A percentile compares a stretch with the other conserved stretches of the same genome.
Evolutionary conservation across 495 filamentous ascomycete genomes (phyloP).

Genomic region (Lasiosphaeria ovina): DNA sequence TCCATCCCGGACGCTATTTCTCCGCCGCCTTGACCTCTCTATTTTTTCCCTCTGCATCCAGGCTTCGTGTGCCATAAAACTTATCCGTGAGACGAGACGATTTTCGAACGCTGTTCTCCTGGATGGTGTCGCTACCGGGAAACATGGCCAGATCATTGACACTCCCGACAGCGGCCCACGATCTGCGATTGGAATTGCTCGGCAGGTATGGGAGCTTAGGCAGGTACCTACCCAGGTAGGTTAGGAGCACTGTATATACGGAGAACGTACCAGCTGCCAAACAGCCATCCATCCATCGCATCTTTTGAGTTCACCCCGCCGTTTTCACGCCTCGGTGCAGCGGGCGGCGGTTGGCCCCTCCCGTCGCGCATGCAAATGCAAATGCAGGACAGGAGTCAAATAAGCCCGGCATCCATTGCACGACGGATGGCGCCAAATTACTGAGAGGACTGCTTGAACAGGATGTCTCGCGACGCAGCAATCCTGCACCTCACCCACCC

Average conservation of each 20-base stretch:
- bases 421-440: background rate
- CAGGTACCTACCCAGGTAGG: background rate
- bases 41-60: background rate
- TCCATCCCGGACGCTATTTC: background rate
- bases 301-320: too few relatives aligned
- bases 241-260: background rate
- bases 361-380: background rate
- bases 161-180: background rate
- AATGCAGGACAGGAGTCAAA: conserved; percentile 3
- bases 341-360: too few relatives aligned
- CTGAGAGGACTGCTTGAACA: background rate
- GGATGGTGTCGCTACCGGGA: background rate
- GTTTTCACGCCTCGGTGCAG: too few relatives aligned
- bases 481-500: too few relatives aligned
- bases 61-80: too few relatives aligned
- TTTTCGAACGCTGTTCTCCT: conserved; percentile 1
- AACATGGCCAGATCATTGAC: background rate
- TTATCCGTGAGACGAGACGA: background rate
- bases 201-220: background rate
- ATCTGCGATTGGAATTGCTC: background rate
- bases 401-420: too few relatives aligned
- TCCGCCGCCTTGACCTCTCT: conserved; percentile 11
- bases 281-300: too few relatives aligned
- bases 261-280: too few relatives aligned
- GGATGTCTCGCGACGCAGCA: too few relatives aligned